A percentile compares a stretch with the other conserved stretches of the same genome.
These are phyloP conservation scores for Fusarium anguioides DNA, from an alignment of 2,329 filamentous ascomycete species.

Conservation along the genomic window DNA sequence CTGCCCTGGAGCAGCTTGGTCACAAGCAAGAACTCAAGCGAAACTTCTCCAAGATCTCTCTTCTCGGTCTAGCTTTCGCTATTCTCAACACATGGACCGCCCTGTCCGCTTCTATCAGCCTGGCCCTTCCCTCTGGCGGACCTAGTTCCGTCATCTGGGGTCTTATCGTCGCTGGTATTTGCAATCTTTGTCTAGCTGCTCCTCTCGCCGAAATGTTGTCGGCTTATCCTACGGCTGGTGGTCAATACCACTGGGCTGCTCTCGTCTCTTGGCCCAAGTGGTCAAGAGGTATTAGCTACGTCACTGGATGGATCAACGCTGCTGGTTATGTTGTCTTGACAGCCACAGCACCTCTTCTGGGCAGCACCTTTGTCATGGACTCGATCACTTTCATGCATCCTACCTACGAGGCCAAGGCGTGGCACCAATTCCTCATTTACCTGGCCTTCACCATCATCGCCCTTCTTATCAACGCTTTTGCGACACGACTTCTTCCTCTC, in stretches of 20 bases:
- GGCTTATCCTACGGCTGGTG: constrained; percentile 69
- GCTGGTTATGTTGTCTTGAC: constrained; percentile 78
- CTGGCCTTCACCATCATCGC: constrained; percentile 70
- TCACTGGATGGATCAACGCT: constrained; percentile 78
- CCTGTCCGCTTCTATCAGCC: constrained; percentile 58
- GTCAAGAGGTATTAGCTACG: constrained; percentile 73
- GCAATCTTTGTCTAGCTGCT: constrained; percentile 75
- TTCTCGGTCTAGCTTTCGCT: constrained; percentile 61
- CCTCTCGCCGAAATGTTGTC: constrained; percentile 78
- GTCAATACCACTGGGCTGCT: constrained; percentile 79
- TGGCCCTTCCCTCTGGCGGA: constrained; percentile 75
- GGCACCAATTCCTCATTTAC: constrained; percentile 81
- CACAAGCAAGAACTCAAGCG: constrained; percentile 62
- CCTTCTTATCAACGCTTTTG: constrained; percentile 73
- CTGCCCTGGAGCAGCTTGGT: constrained; percentile 57
- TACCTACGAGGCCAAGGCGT: constrained; percentile 66
- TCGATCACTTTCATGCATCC: constrained; percentile 71
- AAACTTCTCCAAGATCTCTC: constrained; percentile 61
- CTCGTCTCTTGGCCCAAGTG: constrained; percentile 69
- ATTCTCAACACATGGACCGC: constrained; percentile 64
- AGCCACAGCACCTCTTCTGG: constrained; percentile 74
- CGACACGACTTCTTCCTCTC: constrained; percentile 65
- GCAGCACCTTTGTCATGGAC: constrained; percentile 73
- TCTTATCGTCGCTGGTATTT: constrained; percentile 68
- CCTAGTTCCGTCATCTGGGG: constrained; percentile 80